Base-by-base conservation (phyloP, 331 rosid genomes). In the Stylosanthes scabra region DNA sequence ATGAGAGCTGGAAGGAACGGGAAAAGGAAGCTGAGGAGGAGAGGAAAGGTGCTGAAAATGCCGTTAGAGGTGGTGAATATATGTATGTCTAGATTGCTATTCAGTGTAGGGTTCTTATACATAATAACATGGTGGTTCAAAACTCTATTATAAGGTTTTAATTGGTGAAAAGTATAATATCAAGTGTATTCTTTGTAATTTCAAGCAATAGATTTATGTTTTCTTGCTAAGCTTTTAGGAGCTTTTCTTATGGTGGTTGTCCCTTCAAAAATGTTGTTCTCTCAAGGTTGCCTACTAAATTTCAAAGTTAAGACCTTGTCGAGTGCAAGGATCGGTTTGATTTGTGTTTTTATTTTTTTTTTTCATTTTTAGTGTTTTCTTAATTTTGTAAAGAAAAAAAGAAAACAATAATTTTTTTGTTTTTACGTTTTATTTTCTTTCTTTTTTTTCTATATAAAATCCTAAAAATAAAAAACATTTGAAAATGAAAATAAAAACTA, bases 1-100 rank as follows among this genome's bases (percentile, higher is more conserved):
- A 95, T 16, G 99, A 95, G 85, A 95, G 91, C 88, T 86, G 97
- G 99, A 95, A 90, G 87, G 97, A 91, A 78, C 87, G 93, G 49
- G 97, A 95, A 81, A 90, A 73, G 86, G 99, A 95, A 79, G 99
- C 97, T 0, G 97, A 88, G 69, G 97, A 89, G 79, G 98, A 89
- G 80, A 85, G 97, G 79, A 91, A 86, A 81, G 98, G 98, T 25
- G 98, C 97, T 13, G 95, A 87, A 73, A 93, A 93, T 72, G 98
- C 98, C 1, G 10, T 93, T 74, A 85, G 95, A 56, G 98, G 96
- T 16, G 98, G 98, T 70, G 98, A 93, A 88, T 91, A 81, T 78
- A 93, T 93, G 96, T 88, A 93, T 78, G 90, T 93, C 80, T 93
- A 83, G 75, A 74, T 11, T 16, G 16, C 4, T 51, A 71, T 70